These are phyloP conservation scores for Aspergillus bombycis DNA, from an alignment of 2,329 filamentous ascomycete species.

Conservation along the genomic window DNA sequence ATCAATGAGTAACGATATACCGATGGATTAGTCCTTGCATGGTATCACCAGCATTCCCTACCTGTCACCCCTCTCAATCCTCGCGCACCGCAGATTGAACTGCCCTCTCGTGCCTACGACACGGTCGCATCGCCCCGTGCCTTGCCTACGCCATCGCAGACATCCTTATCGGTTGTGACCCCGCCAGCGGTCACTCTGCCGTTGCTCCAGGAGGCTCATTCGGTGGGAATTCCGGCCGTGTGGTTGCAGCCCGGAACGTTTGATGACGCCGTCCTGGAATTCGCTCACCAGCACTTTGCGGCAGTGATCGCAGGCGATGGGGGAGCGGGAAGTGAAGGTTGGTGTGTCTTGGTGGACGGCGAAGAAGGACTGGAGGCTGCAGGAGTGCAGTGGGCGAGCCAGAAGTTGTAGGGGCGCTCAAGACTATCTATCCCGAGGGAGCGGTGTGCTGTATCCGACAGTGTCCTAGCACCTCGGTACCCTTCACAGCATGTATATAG, in stretches of 20 bases:
- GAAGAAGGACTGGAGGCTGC: conserved; percentile 61
- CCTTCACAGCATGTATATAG: not conserved
- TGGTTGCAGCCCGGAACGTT: conserved; percentile 93
- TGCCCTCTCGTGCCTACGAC: conserved; percentile 60
- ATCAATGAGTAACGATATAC: not conserved
- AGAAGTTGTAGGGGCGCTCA: conserved; percentile 39
- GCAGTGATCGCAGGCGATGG: conserved; percentile 69
- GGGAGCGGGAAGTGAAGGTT: conserved; percentile 71
- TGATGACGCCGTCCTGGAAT: conserved; percentile 73
- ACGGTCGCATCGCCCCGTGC: conserved; percentile 68
- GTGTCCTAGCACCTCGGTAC: not conserved
- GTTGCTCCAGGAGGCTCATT: conserved; percentile 76
- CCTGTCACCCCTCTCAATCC: conserved; percentile 86
- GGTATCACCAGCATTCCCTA: conserved; percentile 79
- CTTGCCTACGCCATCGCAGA: conserved; percentile 68
- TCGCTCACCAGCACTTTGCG: conserved; percentile 69
- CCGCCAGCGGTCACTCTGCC: conserved; percentile 75
- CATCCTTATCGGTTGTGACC: conserved; percentile 83
- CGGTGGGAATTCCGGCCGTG: conserved; percentile 71
- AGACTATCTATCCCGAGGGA: not conserved
- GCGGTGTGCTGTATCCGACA: not conserved
- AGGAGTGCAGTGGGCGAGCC: conserved; percentile 55
- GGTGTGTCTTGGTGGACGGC: conserved; percentile 87
- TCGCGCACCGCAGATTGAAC: conserved; percentile 64
- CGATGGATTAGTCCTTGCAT: conserved; percentile 71